Conservation (phyloP, 208 protist genomes). For the Endotrypanum monterogeii region DNA sequence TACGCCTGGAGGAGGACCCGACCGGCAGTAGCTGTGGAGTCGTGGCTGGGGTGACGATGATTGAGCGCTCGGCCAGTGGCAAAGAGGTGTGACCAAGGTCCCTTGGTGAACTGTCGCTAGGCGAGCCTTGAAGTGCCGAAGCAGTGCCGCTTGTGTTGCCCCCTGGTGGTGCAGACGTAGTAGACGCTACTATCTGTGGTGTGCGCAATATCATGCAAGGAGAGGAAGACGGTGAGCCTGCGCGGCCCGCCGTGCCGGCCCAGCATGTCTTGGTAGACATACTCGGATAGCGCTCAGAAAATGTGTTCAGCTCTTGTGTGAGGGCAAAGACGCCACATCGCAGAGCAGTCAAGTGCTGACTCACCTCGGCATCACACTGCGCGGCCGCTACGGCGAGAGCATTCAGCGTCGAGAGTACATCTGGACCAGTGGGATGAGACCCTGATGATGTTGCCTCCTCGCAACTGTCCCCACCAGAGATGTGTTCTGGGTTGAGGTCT, state of each 20-base stretch:
- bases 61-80: neutral
- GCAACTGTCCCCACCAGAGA: neutral
- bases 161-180: neutral
- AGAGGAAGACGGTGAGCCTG: neutral
- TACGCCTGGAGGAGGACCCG: neutral
- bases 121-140: neutral
- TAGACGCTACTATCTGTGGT: constrained; percentile 10
- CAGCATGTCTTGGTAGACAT: constrained; percentile 4
- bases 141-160: neutral
- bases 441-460: neutral
- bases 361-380: constrained; percentile 32
- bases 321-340: constrained; percentile 33
- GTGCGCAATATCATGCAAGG: constrained; percentile 10
- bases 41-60: neutral
- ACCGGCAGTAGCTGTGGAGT: constrained; percentile 1
- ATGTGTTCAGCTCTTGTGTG: constrained; percentile 18
- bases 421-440: neutral
- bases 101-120: neutral
- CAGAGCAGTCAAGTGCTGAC: constrained; percentile 25
- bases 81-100: neutral
- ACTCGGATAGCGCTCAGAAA: constrained; percentile 22
- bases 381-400: constrained; percentile 16
- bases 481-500: neutral
- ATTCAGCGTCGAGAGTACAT: constrained; percentile 26
- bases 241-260: neutral